Evolutionary conservation across 768 basidiomycete species (phyloP).

Genomic region (Leccinum broughii): DNA sequence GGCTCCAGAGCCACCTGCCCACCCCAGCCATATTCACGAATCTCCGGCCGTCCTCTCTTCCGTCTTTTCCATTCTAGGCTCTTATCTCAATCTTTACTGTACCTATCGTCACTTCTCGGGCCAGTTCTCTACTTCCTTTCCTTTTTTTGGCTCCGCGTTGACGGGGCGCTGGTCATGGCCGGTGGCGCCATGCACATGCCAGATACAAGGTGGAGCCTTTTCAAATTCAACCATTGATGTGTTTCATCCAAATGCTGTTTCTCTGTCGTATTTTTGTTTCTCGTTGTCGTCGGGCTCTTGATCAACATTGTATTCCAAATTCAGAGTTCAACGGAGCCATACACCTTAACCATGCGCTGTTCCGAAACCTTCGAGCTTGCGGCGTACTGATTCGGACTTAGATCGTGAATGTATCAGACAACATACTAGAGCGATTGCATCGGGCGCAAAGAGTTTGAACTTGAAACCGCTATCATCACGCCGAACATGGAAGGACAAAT

Average conservation of each 20-base stretch:
- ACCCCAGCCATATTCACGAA: neutral
- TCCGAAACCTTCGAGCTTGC: neutral
- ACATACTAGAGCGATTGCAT: neutral
- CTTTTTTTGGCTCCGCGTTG: neutral
- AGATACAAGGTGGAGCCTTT: constrained; percentile 25
- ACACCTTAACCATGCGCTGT: neutral
- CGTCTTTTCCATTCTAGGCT: neutral
- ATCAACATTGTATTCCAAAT: neutral
- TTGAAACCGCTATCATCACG: neutral
- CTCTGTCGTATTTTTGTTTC: neutral
- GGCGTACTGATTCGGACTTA: neutral
- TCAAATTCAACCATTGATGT: constrained; percentile 18
- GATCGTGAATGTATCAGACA: neutral
- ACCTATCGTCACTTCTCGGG: neutral
- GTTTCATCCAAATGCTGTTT: neutral
- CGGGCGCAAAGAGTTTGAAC: neutral
- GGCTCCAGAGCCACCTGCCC: neutral
- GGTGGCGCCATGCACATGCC: neutral
- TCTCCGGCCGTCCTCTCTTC: neutral
- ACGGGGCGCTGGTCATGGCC: neutral
- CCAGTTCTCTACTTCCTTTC: neutral
- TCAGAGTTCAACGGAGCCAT: neutral
- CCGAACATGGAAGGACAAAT: neutral
- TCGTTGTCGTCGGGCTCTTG: neutral
- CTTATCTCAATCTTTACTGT: neutral